Conservation (phyloP, 2,329 filamentous ascomycete genomes). For the Periglandula ipomoeae region DNA sequence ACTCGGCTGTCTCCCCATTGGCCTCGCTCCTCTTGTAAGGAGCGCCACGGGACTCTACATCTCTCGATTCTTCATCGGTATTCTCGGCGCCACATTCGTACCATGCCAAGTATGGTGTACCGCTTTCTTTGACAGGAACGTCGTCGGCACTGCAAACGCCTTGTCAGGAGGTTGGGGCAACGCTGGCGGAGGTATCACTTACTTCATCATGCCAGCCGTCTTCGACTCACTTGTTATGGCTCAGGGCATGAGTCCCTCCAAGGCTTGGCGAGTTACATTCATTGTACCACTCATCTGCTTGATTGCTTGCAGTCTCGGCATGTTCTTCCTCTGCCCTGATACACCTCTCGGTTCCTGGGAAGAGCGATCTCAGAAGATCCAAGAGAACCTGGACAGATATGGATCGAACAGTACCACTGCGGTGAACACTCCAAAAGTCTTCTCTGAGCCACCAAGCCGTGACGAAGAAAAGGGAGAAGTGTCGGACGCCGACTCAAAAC, state of each 20-base stretch:
- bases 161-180: constrained; percentile 81
- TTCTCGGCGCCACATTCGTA: constrained; percentile 70
- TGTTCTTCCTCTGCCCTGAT: constrained; percentile 69
- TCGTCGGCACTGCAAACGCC: constrained; percentile 82
- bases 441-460: constrained; percentile 28
- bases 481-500: constrained; percentile 9
- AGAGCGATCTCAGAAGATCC: constrained; percentile 53
- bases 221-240: constrained; percentile 63
- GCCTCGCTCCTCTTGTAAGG: constrained; percentile 68
- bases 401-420: constrained; percentile 31
- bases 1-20: constrained; percentile 69
- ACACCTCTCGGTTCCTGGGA: constrained; percentile 77
- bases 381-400: constrained; percentile 42
- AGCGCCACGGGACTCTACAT: constrained; percentile 54
- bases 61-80: constrained; percentile 71
- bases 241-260: constrained; percentile 51
- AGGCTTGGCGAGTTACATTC: constrained; percentile 79
- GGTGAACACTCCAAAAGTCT: constrained; percentile 40
- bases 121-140: constrained; percentile 86
- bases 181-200: constrained; percentile 80
- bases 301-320: constrained; percentile 51
- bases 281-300: constrained; percentile 76
- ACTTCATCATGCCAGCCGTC: constrained; percentile 88
- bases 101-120: constrained; percentile 91
- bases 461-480: constrained; percentile 21